phyloP scores from a whole-genome alignment of 202 grass and related monocot species.

The Hordeum pubiflorum region DNA sequence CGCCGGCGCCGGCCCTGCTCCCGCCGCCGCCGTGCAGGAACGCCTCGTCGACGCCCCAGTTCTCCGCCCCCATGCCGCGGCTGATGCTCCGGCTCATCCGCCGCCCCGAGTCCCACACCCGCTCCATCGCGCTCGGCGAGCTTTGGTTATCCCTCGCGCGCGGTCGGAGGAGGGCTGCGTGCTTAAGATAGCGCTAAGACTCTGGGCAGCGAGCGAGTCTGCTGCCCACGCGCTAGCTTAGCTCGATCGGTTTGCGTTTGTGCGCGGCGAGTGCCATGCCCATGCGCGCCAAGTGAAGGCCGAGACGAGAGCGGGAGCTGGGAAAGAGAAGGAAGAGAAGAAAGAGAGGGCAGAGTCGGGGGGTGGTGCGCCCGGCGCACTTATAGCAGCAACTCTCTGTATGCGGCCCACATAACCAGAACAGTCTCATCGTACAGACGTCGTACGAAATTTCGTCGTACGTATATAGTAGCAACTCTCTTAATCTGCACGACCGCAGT shows the following conservation, averaged over 20 bases:
- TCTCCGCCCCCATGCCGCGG: slow-evolving; percentile 70
- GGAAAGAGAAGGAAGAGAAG: neutral
- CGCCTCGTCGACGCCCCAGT: slow-evolving; percentile 78
- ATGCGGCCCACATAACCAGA: no score
- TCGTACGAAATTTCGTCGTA: no score
- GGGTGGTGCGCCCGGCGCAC: no score
- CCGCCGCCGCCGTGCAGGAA: slow-evolving; percentile 33
- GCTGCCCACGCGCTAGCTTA: neutral
- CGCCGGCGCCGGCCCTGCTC: neutral
- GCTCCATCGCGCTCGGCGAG: slow-evolving; percentile 40
- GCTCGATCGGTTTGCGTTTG: neutral
- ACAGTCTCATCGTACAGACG: no score
- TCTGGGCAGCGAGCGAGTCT: no score
- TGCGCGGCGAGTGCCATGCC: neutral
- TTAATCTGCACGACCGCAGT: no score
- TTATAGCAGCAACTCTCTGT: no score
- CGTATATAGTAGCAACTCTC: no score
- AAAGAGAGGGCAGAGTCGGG: no score
- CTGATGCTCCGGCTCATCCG: slow-evolving; percentile 68
- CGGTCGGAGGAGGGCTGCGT: neutral
- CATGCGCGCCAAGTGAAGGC: neutral
- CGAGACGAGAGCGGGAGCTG: neutral
- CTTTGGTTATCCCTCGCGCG: no score
- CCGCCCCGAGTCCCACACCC: slow-evolving; percentile 72
- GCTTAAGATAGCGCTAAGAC: no score